Evolutionary conservation across 2,329 filamentous ascomycete genomes (phyloP).

Genomic region (Tolypocladium endophyticum): DNA sequence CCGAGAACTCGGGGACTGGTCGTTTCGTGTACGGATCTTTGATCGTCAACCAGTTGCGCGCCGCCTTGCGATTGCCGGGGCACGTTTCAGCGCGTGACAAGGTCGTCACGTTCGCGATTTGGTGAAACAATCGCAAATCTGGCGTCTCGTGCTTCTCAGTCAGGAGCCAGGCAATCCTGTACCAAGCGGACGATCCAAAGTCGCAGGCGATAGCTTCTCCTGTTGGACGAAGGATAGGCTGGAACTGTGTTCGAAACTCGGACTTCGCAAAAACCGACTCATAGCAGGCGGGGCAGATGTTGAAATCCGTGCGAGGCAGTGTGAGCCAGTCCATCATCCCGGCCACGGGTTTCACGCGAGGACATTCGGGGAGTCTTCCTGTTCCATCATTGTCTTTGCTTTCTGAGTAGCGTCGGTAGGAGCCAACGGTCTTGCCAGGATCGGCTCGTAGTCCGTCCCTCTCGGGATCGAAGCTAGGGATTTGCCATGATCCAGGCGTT

Average conservation of each 20-base stretch:
- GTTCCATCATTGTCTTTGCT: slow-evolving; percentile 10
- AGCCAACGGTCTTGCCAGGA: slow-evolving; percentile 30
- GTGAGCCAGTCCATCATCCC: slow-evolving; percentile 74
- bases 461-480: slow-evolving; percentile 31
- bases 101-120: slow-evolving; percentile 48
- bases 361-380: slow-evolving; percentile 54
- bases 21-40: slow-evolving; percentile 54
- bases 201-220: slow-evolving; percentile 59
- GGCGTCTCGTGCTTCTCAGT: slow-evolving; percentile 59
- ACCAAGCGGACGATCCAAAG: slow-evolving; percentile 69
- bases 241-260: slow-evolving; percentile 56
- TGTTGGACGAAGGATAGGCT: slow-evolving; percentile 43
- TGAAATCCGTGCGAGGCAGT: slow-evolving; percentile 59
- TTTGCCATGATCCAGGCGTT: slow-evolving; percentile 31
- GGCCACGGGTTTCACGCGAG: slow-evolving; percentile 48
- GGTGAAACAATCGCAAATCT: slow-evolving; percentile 59
- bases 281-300: slow-evolving; percentile 77
- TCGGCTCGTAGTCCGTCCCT: slow-evolving; percentile 22
- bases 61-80: slow-evolving; percentile 41
- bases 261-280: slow-evolving; percentile 57
- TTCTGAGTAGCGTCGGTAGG: slow-evolving; percentile 45
- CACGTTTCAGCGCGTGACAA: slow-evolving; percentile 45
- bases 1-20: slow-evolving; percentile 59
- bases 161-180: slow-evolving; percentile 73
- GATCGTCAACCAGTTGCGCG: slow-evolving; percentile 66